Percentiles rank a stretch among this genome's conserved stretches.
These are phyloP conservation scores for Oryza officinalis DNA, from an alignment of 176 grass and related monocot species.

Conservation along the genomic window DNA sequence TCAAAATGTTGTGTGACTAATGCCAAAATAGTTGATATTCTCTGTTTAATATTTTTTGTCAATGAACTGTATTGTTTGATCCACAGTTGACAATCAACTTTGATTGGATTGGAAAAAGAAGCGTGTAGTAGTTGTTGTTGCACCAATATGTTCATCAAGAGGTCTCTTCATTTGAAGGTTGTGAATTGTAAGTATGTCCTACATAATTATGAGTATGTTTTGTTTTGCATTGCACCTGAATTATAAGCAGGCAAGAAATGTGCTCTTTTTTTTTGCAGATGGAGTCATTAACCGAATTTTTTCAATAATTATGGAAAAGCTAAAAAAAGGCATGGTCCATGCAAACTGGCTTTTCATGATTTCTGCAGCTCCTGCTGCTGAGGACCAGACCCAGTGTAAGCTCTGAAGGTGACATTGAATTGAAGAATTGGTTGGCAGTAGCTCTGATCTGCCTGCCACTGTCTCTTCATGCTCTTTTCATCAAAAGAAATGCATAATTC, in stretches of 20 bases:
- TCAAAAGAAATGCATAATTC: neutral
- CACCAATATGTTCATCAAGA: neutral
- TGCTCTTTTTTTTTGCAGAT: neutral
- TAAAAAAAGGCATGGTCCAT: constrained; percentile 21
- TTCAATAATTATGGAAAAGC: neutral
- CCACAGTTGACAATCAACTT: neutral
- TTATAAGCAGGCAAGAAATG: neutral
- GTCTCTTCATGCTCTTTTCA: constrained; percentile 20
- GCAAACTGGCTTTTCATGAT: constrained; percentile 29
- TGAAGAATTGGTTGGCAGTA: constrained; percentile 34
- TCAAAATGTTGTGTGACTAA: neutral
- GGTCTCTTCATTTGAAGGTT: neutral
- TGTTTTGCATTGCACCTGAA: neutral
- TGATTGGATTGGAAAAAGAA: neutral
- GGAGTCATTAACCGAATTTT: neutral
- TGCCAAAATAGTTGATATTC: neutral
- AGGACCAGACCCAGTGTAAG: constrained; percentile 36
- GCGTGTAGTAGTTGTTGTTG: neutral
- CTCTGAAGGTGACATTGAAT: constrained; percentile 35
- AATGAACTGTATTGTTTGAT: neutral
- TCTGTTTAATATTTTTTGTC: neutral
- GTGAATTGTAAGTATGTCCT: neutral
- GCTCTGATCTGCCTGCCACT: constrained; percentile 15
- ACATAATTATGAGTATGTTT: neutral
- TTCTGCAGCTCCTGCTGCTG: constrained; percentile 7